These are phyloP conservation scores for Calocybe cyanea DNA, from an alignment of 768 basidiomycete species.

Conservation along the genomic window DNA sequence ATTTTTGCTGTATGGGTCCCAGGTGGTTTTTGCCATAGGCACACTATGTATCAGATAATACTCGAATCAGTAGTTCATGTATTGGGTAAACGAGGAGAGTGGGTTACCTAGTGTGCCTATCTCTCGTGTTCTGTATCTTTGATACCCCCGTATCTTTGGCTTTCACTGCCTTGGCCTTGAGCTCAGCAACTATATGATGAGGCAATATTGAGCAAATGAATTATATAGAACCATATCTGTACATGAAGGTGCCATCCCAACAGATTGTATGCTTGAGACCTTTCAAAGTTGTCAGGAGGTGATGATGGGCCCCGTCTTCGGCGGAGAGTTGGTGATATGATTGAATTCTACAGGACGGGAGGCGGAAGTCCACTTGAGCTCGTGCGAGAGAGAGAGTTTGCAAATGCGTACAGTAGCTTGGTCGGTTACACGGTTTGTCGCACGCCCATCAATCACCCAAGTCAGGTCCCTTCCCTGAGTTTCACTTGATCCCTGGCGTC, in stretches of 20 bases:
- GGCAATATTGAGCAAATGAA: constrained; percentile 1
- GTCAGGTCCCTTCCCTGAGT: too few relatives aligned
- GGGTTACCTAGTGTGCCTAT: constrained; percentile 47
- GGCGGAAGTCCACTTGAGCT: too few relatives aligned
- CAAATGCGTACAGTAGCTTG: too few relatives aligned
- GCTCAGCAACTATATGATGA: constrained; percentile 47
- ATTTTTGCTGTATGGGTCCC: constrained; percentile 58
- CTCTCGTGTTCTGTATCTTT: constrained; percentile 51
- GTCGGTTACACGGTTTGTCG: too few relatives aligned
- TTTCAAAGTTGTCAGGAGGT: too few relatives aligned
- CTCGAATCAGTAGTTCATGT: neutral
- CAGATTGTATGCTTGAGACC: too few relatives aligned
- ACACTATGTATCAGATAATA: constrained; percentile 30
- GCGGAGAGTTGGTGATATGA: too few relatives aligned
- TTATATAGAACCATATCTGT: constrained; percentile 10
- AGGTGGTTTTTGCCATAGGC: constrained; percentile 58
- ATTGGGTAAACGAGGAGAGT: neutral
- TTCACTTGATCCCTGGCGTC: too few relatives aligned
- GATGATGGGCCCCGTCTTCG: too few relatives aligned
- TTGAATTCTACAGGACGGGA: too few relatives aligned
- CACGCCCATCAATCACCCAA: too few relatives aligned
- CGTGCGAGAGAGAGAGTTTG: too few relatives aligned
- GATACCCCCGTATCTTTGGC: constrained; percentile 54
- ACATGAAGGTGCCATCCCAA: constrained; percentile 28
- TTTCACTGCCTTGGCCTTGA: constrained; percentile 61